Evolutionary conservation across 306 rosid species (phyloP).

Genomic region (Ammopiptanthus mongolicus): DNA sequence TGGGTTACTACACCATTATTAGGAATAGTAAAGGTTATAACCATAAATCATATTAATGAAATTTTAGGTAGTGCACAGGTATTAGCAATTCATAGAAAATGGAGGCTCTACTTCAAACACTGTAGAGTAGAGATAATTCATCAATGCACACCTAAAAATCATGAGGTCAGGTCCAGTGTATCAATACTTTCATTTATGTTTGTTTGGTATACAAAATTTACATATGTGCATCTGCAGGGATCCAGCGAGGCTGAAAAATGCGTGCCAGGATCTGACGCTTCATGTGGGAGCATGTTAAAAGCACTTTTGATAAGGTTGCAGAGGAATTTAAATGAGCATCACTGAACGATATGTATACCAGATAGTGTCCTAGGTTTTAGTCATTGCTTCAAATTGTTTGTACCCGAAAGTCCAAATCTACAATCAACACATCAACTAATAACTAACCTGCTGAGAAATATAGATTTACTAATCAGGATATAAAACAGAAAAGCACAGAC

Average conservation of each 20-base stretch:
- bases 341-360: slow-evolving; percentile 22
- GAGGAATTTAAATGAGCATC: slow-evolving; percentile 34
- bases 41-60: too few species aligned
- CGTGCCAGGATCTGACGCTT: slow-evolving; percentile 55
- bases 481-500: neutral
- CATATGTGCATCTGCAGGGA: slow-evolving; percentile 35
- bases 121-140: neutral
- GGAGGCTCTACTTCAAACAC: neutral
- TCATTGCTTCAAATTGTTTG: neutral
- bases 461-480: neutral
- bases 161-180: neutral
- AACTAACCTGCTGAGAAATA: neutral
- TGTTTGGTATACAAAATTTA: neutral
- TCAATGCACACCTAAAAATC: too few species aligned
- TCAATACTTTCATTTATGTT: neutral
- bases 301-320: slow-evolving; percentile 45
- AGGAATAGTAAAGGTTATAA: too few species aligned
- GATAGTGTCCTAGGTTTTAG: neutral
- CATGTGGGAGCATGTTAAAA: slow-evolving; percentile 46
- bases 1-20: too few species aligned
- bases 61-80: too few species aligned
- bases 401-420: neutral
- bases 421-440: neutral
- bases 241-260: slow-evolving; percentile 48
- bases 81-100: neutral